Conservation (phyloP, 2,329 filamentous ascomycete species). For the Stagonosporopsis rhizophila region DNA sequence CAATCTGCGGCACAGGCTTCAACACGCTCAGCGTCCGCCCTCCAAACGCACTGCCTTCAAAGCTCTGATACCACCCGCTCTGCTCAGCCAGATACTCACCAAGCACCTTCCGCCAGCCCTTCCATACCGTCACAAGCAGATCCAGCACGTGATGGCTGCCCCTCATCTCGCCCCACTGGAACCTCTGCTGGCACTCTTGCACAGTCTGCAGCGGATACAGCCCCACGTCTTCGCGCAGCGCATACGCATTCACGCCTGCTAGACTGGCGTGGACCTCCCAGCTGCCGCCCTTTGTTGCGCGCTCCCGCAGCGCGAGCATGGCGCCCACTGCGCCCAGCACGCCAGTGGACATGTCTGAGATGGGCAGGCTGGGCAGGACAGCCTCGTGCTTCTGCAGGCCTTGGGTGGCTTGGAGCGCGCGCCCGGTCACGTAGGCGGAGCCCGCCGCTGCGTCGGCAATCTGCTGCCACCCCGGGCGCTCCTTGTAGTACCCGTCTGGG, state of each 20-base stretch:
- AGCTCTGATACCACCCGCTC: slow-evolving; percentile 32
- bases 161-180: slow-evolving; percentile 36
- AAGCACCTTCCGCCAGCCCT: slow-evolving; percentile 37
- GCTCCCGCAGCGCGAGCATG: slow-evolving; percentile 35
- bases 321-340: slow-evolving; percentile 33
- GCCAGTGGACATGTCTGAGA: slow-evolving; percentile 41
- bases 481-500: slow-evolving; percentile 54
- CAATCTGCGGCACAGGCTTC: slow-evolving; percentile 32
- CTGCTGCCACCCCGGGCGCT: slow-evolving; percentile 61
- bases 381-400: slow-evolving; percentile 34
- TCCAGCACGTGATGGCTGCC: slow-evolving; percentile 40
- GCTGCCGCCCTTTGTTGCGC: slow-evolving; percentile 30
- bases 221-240: slow-evolving; percentile 44
- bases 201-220: slow-evolving; percentile 40
- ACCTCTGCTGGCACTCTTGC: slow-evolving; percentile 34
- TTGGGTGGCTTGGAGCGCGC: slow-evolving; percentile 34
- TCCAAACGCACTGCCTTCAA: slow-evolving; percentile 29
- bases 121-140: slow-evolving; percentile 35
- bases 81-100: slow-evolving; percentile 25
- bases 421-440: slow-evolving; percentile 49
- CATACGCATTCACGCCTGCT: slow-evolving; percentile 40
- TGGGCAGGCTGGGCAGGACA: slow-evolving; percentile 37
- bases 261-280: slow-evolving; percentile 31
- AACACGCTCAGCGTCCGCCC: slow-evolving; percentile 35
- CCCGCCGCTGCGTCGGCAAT: slow-evolving; percentile 53